These are phyloP conservation scores for Solanum phureja DNA, from an alignment of 257 asterid species.

Conservation along the genomic window DNA sequence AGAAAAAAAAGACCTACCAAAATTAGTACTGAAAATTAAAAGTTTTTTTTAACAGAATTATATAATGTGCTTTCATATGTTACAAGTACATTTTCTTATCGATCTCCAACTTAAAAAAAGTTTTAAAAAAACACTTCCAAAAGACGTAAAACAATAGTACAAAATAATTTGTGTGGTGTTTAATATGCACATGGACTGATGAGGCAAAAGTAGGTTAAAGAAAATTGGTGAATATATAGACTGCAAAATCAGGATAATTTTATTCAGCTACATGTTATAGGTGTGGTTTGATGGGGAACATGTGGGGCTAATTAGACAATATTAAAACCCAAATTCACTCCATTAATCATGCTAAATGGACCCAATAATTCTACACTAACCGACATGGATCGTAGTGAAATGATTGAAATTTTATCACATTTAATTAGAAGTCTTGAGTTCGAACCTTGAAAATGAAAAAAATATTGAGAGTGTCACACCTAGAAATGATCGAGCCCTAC, in stretches of 20 bases:
- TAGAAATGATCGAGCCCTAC: neutral
- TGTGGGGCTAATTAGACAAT: neutral
- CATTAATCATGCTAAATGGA: neutral
- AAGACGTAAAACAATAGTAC: neutral
- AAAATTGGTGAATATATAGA: neutral
- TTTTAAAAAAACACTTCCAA: neutral
- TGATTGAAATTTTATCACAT: fast-evolving
- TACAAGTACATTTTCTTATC: neutral
- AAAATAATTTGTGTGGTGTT: neutral
- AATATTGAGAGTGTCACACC: too few relatives aligned
- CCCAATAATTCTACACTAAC: neutral
- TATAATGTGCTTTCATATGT: neutral
- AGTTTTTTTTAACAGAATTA: neutral
- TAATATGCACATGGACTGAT: neutral
- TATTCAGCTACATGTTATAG: neutral
- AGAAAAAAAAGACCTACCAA: neutral
- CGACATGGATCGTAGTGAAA: neutral
- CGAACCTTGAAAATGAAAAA: fast-evolving
- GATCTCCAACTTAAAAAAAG: neutral
- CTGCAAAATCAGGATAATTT: neutral
- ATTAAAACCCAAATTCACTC: neutral
- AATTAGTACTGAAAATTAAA: neutral
- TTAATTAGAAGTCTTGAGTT: neutral
- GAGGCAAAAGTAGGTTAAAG: neutral
- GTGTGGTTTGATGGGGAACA: neutral